Base-by-base conservation (phyloP, 208 protist genomes). In the Trypanosoma vivax region DNA sequence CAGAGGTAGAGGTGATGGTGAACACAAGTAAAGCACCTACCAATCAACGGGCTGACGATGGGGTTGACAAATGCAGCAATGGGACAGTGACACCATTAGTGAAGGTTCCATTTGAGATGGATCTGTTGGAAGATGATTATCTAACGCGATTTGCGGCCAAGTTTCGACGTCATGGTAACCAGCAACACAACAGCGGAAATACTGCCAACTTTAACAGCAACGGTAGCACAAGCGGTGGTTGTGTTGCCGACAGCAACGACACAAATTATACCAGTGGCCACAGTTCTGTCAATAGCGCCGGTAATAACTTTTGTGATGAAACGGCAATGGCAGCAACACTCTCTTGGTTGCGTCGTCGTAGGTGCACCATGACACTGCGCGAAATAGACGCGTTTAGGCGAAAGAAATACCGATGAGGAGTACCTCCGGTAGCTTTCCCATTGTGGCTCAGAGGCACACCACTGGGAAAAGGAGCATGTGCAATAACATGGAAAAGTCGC, bases 61-160 rank as follows among this genome's bases (percentile, higher is more conserved):
- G 38, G 11, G 23, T 34, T 14, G 37, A 31, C 2, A 28, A 10
- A 7, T 6, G 24, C 43, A 64, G 24, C 9, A 24, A 50, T 14
- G 24, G 4, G n/a, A 23, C 11, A 14, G 9, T 24, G 21, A 9
- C 6, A 30, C 5, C 7, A n/a, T 39, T 64, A 10, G 23, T 30
- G 30, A 64, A 62, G 30, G 73, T 82, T 42, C 76, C 73, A 7
- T 33, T 10, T 29, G 80, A 88, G 59, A 45, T 49, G 21, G 80
- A 78, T 19, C 68, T 88, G 40, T 60, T 88, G 2, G 72, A 84
- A 34, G 68, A 70, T 23, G 47, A 61, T 7, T 84, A 84, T 45
- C 51, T 79, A 1, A 58, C 60, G 27, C 72, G 76, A 27, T 84
- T 88, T 51, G 65, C 70, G 5, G 62, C 58, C 35, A 79, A 67